Conservation (phyloP, 1,139 yeast genomes). For the Geotrichum klebahnii region DNA sequence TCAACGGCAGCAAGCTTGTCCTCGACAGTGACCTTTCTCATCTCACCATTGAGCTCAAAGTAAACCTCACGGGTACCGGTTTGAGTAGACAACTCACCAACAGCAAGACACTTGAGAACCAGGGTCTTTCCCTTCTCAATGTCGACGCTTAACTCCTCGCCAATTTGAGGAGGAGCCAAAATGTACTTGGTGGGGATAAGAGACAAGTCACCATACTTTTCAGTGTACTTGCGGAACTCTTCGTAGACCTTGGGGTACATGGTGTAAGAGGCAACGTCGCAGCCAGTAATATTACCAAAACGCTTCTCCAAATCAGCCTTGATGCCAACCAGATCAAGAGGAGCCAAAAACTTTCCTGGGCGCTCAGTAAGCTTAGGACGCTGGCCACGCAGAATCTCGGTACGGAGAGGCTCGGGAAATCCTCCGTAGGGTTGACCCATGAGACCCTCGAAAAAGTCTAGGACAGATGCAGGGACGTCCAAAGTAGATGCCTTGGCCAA, state of each 20-base stretch:
- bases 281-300: constrained; percentile 58
- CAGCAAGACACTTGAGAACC: constrained; percentile 85
- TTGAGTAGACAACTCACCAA: constrained; percentile 79
- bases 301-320: constrained; percentile 61
- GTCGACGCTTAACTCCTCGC: constrained; percentile 83
- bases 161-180: constrained; percentile 78
- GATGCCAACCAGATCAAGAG: constrained; percentile 69
- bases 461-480: constrained; percentile 96
- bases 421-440: constrained; percentile 99
- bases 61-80: constrained; percentile 94
- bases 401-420: constrained; percentile 97
- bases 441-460: constrained; percentile 97
- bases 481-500: constrained; percentile 78
- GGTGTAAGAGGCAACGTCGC: constrained; percentile 89
- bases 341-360: constrained; percentile 85
- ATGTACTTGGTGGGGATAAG: constrained; percentile 90
- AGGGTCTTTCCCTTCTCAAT: constrained; percentile 93
- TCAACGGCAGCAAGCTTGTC: constrained; percentile 85
- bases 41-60: constrained; percentile 96
- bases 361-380: constrained; percentile 83
- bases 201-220: constrained; percentile 85
- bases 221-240: constrained; percentile 67
- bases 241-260: constrained; percentile 98
- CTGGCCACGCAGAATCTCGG: constrained; percentile 81
- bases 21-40: constrained; percentile 88